A percentile compares a stretch with the other conserved stretches of the same genome.
These are phyloP conservation scores for Dittrichia graveolens DNA, from an alignment of 129 eudicot species.

Conservation along the genomic window DNA sequence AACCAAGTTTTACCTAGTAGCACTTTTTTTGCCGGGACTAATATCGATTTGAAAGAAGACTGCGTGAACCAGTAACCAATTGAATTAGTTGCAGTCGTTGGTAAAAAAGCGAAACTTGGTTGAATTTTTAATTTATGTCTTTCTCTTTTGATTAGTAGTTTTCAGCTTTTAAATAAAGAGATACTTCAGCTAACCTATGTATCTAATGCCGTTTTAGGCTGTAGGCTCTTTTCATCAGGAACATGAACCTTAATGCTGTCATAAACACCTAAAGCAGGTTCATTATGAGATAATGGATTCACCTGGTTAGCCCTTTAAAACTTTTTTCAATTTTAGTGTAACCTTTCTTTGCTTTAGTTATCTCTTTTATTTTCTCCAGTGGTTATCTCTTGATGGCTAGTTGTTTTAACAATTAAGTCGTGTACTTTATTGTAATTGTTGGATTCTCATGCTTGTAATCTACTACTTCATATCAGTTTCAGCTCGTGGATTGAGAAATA, in stretches of 20 bases:
- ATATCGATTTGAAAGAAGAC: too few relatives aligned
- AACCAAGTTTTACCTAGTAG: background rate
- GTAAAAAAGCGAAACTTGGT: slow-evolving; percentile 7
- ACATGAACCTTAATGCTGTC: slow-evolving; percentile 22
- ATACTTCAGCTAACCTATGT: slow-evolving; percentile 25
- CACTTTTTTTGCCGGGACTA: too few relatives aligned
- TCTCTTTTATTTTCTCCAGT: background rate
- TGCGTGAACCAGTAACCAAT: background rate
- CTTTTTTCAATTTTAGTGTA: slow-evolving; percentile 7
- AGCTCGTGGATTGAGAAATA: slow-evolving; percentile 57
- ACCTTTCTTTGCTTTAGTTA: slow-evolving; percentile 2
- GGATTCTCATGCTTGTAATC: background rate
- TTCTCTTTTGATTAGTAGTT: slow-evolving; percentile 3
- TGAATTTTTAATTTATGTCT: slow-evolving; percentile 5
- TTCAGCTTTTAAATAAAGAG: background rate
- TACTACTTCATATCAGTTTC: slow-evolving; percentile 23
- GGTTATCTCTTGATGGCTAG: background rate
- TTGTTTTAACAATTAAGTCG: background rate
- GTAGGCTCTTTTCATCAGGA: slow-evolving; percentile 26
- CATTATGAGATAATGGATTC: slow-evolving; percentile 50
- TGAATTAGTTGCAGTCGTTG: background rate
- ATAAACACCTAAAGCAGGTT: slow-evolving; percentile 29
- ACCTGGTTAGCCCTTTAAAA: slow-evolving; percentile 42
- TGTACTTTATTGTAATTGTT: slow-evolving; percentile 9
- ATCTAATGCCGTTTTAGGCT: slow-evolving; percentile 13